These are phyloP conservation scores for Lasiosphaeria miniovina DNA, from an alignment of 495 filamentous ascomycete species.

Conservation along the genomic window DNA sequence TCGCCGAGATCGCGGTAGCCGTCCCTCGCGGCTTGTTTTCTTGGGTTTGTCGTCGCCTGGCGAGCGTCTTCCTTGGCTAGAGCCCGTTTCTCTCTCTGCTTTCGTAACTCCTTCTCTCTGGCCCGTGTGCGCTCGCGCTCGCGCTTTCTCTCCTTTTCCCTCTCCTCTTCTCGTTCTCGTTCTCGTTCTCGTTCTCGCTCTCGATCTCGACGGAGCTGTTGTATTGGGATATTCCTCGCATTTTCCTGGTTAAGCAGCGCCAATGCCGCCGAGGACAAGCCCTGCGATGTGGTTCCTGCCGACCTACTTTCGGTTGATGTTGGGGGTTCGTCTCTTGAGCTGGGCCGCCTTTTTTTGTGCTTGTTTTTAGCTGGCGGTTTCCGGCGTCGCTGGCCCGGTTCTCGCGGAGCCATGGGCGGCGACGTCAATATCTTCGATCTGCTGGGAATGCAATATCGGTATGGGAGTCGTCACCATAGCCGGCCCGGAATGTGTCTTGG, in stretches of 20 bases:
- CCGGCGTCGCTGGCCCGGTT: conserved; percentile 8
- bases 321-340: neutral
- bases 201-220: conserved; percentile 14
- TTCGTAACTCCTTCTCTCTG: neutral
- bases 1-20: neutral
- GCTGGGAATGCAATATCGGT: no score
- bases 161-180: neutral
- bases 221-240: conserved; percentile 17
- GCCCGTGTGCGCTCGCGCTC: neutral
- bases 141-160: conserved; percentile 5
- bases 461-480: no score
- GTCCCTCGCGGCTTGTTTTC: neutral
- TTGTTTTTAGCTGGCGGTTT: conserved; percentile 28
- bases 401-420: conserved; percentile 5
- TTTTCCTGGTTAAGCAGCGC: conserved; percentile 58
- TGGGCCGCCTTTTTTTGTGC: conserved; percentile 12
- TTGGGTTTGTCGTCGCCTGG: conserved; percentile 9
- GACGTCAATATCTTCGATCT: no score
- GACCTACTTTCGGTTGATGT: conserved; percentile 16
- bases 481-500: no score
- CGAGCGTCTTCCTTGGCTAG: neutral
- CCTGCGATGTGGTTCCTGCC: conserved; percentile 22
- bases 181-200: conserved; percentile 36
- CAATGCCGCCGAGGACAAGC: conserved; percentile 56
- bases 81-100: conserved; percentile 1